Evolutionary conservation across 2,329 filamentous ascomycete genomes (phyloP).

Genomic region (Kalmusia sp.): DNA sequence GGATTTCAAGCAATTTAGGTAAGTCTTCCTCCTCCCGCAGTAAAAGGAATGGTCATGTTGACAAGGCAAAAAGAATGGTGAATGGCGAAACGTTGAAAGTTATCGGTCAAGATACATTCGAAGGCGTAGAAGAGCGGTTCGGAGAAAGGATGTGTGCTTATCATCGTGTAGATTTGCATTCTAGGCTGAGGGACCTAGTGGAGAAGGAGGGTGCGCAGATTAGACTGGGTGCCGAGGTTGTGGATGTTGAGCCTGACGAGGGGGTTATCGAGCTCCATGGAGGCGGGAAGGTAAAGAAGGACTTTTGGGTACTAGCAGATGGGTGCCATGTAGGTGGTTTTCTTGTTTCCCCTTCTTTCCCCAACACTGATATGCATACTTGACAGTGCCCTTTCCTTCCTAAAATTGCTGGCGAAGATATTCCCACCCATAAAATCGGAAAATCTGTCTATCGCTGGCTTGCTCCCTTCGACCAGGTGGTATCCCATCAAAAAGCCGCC

Average conservation of each 20-base stretch:
- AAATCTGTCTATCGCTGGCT: slow-evolving; percentile 20
- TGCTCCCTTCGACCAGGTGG: slow-evolving; percentile 16
- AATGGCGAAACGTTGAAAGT: slow-evolving; percentile 9
- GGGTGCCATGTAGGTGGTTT: slow-evolving; percentile 15
- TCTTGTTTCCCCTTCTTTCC: slow-evolving; percentile 5
- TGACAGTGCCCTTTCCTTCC: slow-evolving; percentile 14
- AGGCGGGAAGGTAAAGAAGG: slow-evolving; percentile 14
- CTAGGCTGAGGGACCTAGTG: slow-evolving; percentile 15
- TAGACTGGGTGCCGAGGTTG: slow-evolving; percentile 13
- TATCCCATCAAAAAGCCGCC: slow-evolving; percentile 7
- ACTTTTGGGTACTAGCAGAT: slow-evolving; percentile 21
- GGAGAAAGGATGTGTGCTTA: slow-evolving; percentile 18
- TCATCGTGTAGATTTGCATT: slow-evolving; percentile 23
- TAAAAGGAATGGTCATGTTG: too few species aligned
- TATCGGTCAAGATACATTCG: background rate
- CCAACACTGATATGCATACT: too few species aligned
- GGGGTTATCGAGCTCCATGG: slow-evolving; percentile 25
- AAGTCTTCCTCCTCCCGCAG: background rate
- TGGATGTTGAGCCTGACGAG: slow-evolving; percentile 35
- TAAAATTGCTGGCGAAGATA: slow-evolving; percentile 13
- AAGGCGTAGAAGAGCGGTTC: slow-evolving; percentile 14
- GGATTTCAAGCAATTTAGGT: slow-evolving; percentile 18
- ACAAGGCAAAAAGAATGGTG: background rate
- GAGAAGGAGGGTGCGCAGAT: slow-evolving; percentile 14
- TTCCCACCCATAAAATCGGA: slow-evolving; percentile 16